Conservation (phyloP, 345 rosid species). For the Noccaea caerulescens region DNA sequence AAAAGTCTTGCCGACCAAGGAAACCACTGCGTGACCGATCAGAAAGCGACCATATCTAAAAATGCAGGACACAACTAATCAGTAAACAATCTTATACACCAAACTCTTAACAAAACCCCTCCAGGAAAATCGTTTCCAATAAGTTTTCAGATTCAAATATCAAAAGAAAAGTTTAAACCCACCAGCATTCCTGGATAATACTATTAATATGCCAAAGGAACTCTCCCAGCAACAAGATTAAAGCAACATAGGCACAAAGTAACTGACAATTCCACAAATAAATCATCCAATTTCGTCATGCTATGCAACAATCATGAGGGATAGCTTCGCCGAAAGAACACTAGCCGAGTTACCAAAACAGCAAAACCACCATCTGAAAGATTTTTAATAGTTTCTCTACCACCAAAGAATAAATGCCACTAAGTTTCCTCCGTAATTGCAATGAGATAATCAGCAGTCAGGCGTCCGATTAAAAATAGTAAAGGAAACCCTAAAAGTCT, state of each 20-base stretch:
- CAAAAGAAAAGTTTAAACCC: no score
- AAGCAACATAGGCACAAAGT: conserved; percentile 9
- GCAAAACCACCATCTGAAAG: conserved; percentile 19
- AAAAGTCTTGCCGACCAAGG: conserved; percentile 87
- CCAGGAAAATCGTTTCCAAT: conserved; percentile 5
- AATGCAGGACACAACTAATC: conserved; percentile 32
- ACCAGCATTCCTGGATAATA: no score
- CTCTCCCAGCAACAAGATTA: not conserved
- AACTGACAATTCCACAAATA: not conserved
- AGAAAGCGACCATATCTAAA: conserved; percentile 88
- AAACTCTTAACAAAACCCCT: not conserved
- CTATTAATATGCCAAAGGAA: not conserved
- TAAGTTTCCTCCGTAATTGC: not conserved
- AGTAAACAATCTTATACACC: conserved; percentile 1
- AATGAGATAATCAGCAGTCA: not conserved
- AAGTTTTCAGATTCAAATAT: conserved; percentile 9
- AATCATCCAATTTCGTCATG: conserved; percentile 10
- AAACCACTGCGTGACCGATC: conserved; percentile 76
- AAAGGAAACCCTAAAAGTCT: not conserved
- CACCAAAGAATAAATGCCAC: conserved; percentile 6
- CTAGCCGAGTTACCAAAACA: not conserved
- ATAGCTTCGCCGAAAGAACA: not conserved
- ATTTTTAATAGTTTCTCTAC: not conserved
- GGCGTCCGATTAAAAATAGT: not conserved
- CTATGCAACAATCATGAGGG: not conserved